A percentile compares a stretch with the other conserved stretches of the same genome.
These are phyloP conservation scores for Apiospora arundinis DNA, from an alignment of 2,329 filamentous ascomycete species.

Conservation along the genomic window DNA sequence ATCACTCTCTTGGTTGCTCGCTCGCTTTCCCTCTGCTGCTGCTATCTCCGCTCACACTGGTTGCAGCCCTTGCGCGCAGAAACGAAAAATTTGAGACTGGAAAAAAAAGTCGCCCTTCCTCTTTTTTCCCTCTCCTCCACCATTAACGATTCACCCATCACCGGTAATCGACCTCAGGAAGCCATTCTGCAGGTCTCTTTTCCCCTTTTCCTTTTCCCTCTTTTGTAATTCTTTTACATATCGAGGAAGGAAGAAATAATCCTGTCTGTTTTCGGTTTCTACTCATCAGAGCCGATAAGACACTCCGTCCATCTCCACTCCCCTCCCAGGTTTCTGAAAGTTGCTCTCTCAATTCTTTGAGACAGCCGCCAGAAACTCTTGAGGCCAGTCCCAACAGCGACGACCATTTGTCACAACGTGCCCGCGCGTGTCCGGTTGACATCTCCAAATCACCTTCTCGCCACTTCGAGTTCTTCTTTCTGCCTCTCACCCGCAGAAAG, in stretches of 20 bases:
- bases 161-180: slow-evolving; percentile 22
- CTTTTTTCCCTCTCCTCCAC: slow-evolving; percentile 9
- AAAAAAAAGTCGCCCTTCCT: slow-evolving; percentile 19
- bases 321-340: neutral
- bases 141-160: slow-evolving; percentile 19
- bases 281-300: slow-evolving; percentile 17
- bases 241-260: slow-evolving; percentile 20
- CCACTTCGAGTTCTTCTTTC: slow-evolving; percentile 6
- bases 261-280: slow-evolving; percentile 20
- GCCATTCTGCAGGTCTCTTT: slow-evolving; percentile 19
- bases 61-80: slow-evolving; percentile 20
- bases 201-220: slow-evolving; percentile 9
- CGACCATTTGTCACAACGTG: slow-evolving; percentile 9
- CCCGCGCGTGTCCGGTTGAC: slow-evolving; percentile 14
- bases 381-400: slow-evolving; percentile 17
- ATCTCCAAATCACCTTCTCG: slow-evolving; percentile 10
- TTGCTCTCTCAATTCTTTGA: slow-evolving; percentile 19
- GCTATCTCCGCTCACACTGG: slow-evolving; percentile 18
- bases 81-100: slow-evolving; percentile 22
- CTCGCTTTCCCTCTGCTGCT: neutral
- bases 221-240: slow-evolving; percentile 7
- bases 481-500: slow-evolving; percentile 14
- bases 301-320: slow-evolving; percentile 15
- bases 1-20: neutral
- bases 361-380: slow-evolving; percentile 17